Conservation (phyloP, 768 basidiomycete genomes). For the Psilocybe cyanescens region DNA sequence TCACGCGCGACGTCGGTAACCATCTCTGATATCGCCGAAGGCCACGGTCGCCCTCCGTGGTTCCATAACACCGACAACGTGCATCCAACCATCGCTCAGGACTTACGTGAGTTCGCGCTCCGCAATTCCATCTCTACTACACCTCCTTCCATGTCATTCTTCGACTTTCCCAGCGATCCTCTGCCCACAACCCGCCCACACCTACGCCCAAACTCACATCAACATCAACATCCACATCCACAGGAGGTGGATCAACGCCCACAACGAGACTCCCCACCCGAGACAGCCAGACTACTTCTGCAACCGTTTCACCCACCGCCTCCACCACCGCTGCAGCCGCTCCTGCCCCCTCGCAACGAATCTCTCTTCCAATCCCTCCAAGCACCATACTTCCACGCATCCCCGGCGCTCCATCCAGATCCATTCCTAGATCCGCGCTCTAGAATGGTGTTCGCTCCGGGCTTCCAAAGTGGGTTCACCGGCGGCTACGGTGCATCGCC, state of each 20-base stretch:
- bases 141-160: conserved; percentile 17
- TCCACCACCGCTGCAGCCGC: not conserved
- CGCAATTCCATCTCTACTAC: conserved; percentile 4
- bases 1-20: conserved; percentile 26
- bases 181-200: not conserved
- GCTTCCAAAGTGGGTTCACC: conserved; percentile 22
- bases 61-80: not conserved
- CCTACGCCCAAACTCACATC: not conserved
- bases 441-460: conserved; percentile 8
- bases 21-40: conserved; percentile 25
- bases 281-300: not conserved
- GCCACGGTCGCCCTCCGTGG: not conserved
- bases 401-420: not conserved
- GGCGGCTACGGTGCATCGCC: conserved; percentile 18
- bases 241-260: not conserved
- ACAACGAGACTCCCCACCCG: not conserved
- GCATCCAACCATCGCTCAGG: conserved; percentile 31
- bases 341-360: not conserved
- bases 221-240: not conserved
- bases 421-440: conserved; percentile 5
- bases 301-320: conserved; percentile 4
- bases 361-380: not conserved
- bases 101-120: conserved; percentile 45
- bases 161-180: conserved; percentile 17
- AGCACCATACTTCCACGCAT: not conserved